Evolutionary conservation across 768 basidiomycete species (phyloP).

Genomic region (Naematelia encephala): DNA sequence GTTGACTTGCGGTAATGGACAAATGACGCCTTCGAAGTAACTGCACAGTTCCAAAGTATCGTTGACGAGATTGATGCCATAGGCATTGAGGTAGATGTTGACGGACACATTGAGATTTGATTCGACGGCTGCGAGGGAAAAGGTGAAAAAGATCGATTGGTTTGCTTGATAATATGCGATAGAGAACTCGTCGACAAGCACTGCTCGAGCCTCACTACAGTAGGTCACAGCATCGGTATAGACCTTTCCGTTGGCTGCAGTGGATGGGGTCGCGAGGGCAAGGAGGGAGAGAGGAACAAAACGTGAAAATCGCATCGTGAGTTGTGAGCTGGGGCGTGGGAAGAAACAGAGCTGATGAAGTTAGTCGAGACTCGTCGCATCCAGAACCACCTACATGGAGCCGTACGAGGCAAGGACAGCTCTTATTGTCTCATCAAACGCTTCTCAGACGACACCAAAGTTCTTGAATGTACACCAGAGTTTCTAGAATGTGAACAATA

Average conservation of each 20-base stretch:
- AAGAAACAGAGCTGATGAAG: too few relatives aligned
- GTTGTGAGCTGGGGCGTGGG: too few relatives aligned
- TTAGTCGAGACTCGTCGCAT: too few relatives aligned
- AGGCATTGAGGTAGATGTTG: conserved; percentile 78
- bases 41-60: conserved; percentile 80
- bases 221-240: conserved; percentile 44
- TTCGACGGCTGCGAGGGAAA: conserved; percentile 78
- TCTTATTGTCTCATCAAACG: too few relatives aligned
- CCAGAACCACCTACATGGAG: too few relatives aligned
- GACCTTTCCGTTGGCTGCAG: conserved; percentile 15
- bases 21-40: conserved; percentile 72
- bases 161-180: conserved; percentile 45
- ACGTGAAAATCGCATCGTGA: conserved; percentile 12
- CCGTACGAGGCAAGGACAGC: too few relatives aligned
- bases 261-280: conserved; percentile 9
- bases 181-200: conserved; percentile 44
- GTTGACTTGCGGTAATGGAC: conserved; percentile 75
- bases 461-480: too few relatives aligned
- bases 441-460: too few relatives aligned
- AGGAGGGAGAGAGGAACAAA: conserved; percentile 8
- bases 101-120: conserved; percentile 68
- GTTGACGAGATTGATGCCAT: conserved; percentile 78
- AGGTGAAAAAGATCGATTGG: conserved; percentile 73
- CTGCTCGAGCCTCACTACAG: conserved; percentile 41
- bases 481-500: too few relatives aligned